These are phyloP conservation scores for Jasminum sambac DNA, from an alignment of 257 asterid species.

Conservation along the genomic window DNA sequence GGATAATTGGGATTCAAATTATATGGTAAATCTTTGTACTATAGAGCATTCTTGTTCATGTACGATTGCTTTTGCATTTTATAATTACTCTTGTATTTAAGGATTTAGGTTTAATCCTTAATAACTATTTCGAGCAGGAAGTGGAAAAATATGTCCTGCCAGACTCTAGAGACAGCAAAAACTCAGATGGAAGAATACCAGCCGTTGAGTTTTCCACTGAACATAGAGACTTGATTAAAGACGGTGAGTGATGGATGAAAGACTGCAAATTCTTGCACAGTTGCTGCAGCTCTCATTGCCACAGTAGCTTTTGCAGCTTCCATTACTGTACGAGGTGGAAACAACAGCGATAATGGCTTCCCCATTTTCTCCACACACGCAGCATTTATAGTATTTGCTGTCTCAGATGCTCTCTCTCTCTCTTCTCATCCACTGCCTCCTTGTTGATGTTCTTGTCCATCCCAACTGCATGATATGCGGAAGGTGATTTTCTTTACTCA, in stretches of 20 bases:
- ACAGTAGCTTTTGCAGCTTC: conserved; percentile 44
- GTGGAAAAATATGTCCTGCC: conserved; percentile 42
- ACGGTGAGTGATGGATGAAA: conserved; percentile 50
- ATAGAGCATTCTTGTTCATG: no score
- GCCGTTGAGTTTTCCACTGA: conserved; percentile 32
- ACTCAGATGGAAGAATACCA: conserved; percentile 31
- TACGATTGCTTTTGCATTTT: no score
- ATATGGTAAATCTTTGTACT: no score
- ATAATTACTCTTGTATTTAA: no score
- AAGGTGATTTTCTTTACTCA: conserved; percentile 34
- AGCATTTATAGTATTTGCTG: conserved; percentile 27
- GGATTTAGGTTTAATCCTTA: background rate
- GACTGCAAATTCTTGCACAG: conserved; percentile 38
- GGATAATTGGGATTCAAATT: no score
- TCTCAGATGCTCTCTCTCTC: conserved; percentile 37
- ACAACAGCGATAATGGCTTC: conserved; percentile 26
- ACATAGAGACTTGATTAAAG: conserved; percentile 29
- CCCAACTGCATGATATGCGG: conserved; percentile 37
- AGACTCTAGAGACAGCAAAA: conserved; percentile 23
- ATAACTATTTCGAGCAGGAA: conserved; percentile 20
- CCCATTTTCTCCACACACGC: conserved; percentile 22
- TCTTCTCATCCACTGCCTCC: conserved; percentile 40
- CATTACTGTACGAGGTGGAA: conserved; percentile 42
- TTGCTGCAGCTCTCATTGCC: conserved; percentile 39
- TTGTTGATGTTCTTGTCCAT: conserved; percentile 39